These are phyloP conservation scores for Kluyveromyces sp. DNA, from an alignment of 1,139 yeast species.

Conservation along the genomic window DNA sequence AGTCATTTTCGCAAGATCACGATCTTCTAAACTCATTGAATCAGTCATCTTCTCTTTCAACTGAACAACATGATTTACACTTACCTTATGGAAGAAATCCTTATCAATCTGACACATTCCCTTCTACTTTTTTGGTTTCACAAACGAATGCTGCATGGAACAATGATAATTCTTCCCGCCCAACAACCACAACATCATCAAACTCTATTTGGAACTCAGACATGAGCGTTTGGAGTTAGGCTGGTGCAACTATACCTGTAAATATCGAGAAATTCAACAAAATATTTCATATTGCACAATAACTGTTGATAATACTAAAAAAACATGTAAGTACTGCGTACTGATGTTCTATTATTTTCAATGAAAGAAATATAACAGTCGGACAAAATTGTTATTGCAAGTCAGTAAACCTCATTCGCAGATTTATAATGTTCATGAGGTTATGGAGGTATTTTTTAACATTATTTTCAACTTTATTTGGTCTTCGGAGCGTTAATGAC, in stretches of 20 bases:
- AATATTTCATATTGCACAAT: too few species aligned
- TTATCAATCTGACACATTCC: constrained; percentile 1
- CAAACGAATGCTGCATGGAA: constrained; percentile 22
- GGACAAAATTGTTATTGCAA: too few species aligned
- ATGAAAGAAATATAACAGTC: too few species aligned
- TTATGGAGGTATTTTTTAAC: too few species aligned
- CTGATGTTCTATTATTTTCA: too few species aligned
- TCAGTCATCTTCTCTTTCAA: background rate
- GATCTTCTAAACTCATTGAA: constrained; percentile 1
- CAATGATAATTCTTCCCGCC: background rate
- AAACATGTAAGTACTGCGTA: too few species aligned
- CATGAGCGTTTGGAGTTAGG: constrained; percentile 31
- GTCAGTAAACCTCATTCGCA: too few species aligned
- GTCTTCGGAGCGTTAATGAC: too few species aligned
- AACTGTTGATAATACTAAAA: too few species aligned
- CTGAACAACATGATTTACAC: background rate
- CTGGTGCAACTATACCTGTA: too few species aligned
- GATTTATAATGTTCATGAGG: too few species aligned
- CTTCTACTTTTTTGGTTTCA: constrained; percentile 12
- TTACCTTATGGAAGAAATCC: background rate
- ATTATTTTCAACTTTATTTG: too few species aligned
- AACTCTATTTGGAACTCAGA: constrained; percentile 28
- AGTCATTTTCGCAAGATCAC: constrained; percentile 1
- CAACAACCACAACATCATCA: constrained; percentile 14
- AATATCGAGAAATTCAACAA: background rate